Percentiles rank a stretch among this genome's conserved stretches.
phyloP scores from a whole-genome alignment of 2,329 filamentous ascomycete species.

The Verticillium isaacii region DNA sequence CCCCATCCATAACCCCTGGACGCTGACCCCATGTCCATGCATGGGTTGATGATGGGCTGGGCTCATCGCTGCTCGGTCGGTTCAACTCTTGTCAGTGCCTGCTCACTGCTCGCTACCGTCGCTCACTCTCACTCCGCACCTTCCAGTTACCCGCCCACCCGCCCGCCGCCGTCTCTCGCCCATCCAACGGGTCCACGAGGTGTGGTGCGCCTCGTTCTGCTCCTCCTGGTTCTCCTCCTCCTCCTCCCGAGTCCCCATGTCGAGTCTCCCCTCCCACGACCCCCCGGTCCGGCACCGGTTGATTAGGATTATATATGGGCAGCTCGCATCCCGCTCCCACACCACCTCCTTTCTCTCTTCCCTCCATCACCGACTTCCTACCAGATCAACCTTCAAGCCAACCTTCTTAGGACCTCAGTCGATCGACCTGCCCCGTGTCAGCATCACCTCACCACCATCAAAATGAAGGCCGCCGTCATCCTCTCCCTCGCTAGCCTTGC shows the following conservation, averaged over 20 bases:
- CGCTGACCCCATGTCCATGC: constrained; percentile 6
- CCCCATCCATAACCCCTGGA: neutral
- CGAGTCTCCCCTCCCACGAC: neutral
- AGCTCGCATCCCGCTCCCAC: constrained; percentile 5
- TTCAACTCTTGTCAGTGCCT: neutral
- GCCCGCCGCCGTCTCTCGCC: constrained; percentile 3
- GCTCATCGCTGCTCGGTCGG: neutral
- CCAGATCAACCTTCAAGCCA: constrained; percentile 12
- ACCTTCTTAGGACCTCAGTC: constrained; percentile 13
- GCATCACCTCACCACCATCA: constrained; percentile 14
- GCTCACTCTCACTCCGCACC: neutral
- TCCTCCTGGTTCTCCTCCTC: neutral
- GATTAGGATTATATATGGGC: constrained; percentile 11
- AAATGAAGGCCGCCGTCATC: constrained; percentile 35
- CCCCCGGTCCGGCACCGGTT: constrained; percentile 1
- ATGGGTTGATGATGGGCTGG: constrained; percentile 9
- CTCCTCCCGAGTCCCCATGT: neutral
- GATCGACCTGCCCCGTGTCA: constrained; percentile 9
- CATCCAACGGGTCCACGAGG: constrained; percentile 3
- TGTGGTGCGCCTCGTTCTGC: neutral
- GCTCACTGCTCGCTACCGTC: neutral
- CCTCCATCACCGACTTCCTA: constrained; percentile 15
- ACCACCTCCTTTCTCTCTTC: constrained; percentile 6
- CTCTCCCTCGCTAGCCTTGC: constrained; percentile 31
- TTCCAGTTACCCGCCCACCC: constrained; percentile 1